Conservation (phyloP, 257 asterid species). For the Solanum clarkiae region DNA sequence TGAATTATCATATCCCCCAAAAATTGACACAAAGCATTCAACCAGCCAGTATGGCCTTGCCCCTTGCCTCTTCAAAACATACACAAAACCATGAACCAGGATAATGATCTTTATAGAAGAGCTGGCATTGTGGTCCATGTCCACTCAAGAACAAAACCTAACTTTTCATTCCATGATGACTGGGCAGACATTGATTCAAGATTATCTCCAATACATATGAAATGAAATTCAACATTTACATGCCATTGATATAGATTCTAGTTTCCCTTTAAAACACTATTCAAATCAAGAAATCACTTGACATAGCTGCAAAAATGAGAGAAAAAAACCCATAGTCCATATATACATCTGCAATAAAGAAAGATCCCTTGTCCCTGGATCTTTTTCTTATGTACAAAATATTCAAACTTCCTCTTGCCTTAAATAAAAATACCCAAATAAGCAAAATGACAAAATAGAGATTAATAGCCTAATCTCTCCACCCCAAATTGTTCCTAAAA, state of each 20-base stretch:
- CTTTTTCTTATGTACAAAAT: neutral
- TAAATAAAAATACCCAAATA: neutral
- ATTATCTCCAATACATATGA: neutral
- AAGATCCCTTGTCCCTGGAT: neutral
- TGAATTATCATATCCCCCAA: neutral
- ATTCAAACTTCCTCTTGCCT: neutral
- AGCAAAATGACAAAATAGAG: conserved; percentile 1
- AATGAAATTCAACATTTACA: neutral
- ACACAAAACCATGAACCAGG: neutral
- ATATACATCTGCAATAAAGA: neutral
- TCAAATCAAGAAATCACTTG: neutral
- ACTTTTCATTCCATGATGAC: neutral
- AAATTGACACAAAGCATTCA: neutral
- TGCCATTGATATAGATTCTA: neutral
- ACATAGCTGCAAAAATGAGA: neutral
- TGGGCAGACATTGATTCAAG: neutral
- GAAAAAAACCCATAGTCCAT: neutral
- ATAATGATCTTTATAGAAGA: neutral
- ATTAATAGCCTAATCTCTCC: conserved; percentile 1
- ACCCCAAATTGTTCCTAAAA: neutral
- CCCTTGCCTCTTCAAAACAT: neutral
- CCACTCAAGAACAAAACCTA: neutral
- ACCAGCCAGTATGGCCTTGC: neutral
- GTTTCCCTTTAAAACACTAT: neutral
- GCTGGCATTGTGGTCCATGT: neutral